Conservation (phyloP, 768 basidiomycete species). For the Leccinum rimulosum region DNA sequence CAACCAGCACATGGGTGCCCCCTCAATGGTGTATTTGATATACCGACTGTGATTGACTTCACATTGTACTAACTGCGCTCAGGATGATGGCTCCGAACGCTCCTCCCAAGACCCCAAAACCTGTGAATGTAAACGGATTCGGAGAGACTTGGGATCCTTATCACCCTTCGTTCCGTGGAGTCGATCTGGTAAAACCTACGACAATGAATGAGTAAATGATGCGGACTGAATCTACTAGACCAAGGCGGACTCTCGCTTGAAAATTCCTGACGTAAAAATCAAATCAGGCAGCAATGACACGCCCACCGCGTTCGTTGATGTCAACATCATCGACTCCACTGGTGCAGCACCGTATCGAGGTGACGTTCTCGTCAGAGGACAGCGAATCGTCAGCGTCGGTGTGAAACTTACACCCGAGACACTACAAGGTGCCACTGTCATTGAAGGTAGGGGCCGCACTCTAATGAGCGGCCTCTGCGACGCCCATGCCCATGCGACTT, state of each 20-base stretch:
- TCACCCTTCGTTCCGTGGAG: conserved; percentile 21
- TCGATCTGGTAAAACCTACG: conserved; percentile 18
- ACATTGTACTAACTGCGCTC: neutral
- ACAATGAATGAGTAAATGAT: neutral
- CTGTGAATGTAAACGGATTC: conserved; percentile 15
- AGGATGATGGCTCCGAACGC: conserved; percentile 23
- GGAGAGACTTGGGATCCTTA: conserved; percentile 25
- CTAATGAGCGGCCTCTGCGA: conserved; percentile 38
- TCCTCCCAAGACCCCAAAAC: neutral
- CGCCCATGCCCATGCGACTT: conserved; percentile 34
- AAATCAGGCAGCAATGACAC: conserved; percentile 20
- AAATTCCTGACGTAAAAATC: conserved; percentile 26
- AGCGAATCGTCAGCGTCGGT: conserved; percentile 31
- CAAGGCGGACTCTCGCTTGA: conserved; percentile 21
- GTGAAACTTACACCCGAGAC: conserved; percentile 19
- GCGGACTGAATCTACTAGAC: conserved; percentile 9
- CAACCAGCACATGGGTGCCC: conserved; percentile 26
- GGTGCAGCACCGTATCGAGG: conserved; percentile 32
- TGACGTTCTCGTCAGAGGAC: conserved; percentile 34
- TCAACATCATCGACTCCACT: conserved; percentile 37
- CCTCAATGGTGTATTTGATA: conserved; percentile 20
- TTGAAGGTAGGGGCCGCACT: conserved; percentile 34
- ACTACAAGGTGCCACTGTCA: conserved; percentile 20
- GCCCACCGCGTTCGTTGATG: conserved; percentile 25
- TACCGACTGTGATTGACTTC: neutral